Conservation (phyloP, 2,329 filamentous ascomycete genomes). For the Nemania diffusa region DNA sequence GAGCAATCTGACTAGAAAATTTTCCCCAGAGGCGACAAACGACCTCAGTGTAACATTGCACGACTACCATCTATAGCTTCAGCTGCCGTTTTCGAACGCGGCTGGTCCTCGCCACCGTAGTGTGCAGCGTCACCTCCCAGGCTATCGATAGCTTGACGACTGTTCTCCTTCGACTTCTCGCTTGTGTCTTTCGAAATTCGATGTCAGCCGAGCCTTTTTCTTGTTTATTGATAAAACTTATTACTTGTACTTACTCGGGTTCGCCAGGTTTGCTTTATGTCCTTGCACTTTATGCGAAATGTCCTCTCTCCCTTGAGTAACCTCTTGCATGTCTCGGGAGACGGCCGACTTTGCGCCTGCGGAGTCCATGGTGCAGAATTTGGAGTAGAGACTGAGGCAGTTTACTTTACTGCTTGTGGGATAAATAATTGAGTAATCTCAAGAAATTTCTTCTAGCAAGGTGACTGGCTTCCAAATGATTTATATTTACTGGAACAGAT, state of each 20-base stretch:
- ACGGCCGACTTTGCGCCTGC: slow-evolving; percentile 54
- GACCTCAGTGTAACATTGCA: slow-evolving; percentile 40
- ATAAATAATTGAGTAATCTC: background rate
- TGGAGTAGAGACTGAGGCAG: background rate
- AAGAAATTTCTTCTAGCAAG: background rate
- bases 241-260: slow-evolving; percentile 57
- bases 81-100: slow-evolving; percentile 55
- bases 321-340: slow-evolving; percentile 56
- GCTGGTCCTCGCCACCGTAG: slow-evolving; percentile 55
- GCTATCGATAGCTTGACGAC: slow-evolving; percentile 53
- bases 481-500: background rate
- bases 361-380: slow-evolving; percentile 47
- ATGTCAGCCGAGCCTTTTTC: slow-evolving; percentile 2
- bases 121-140: slow-evolving; percentile 57
- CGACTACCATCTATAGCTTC: slow-evolving; percentile 54
- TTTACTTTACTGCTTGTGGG: background rate
- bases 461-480: background rate
- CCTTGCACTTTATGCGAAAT: slow-evolving; percentile 48
- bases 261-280: slow-evolving; percentile 60
- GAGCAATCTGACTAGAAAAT: background rate
- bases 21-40: background rate
- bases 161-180: slow-evolving; percentile 58
- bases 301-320: slow-evolving; percentile 47
- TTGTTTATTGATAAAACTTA: background rate
- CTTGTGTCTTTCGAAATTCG: slow-evolving; percentile 52